Percentiles rank a stretch among this genome's conserved stretches.
These are phyloP conservation scores for Posidonia australis DNA, from an alignment of 106 monocot genomes.

Conservation along the genomic window DNA sequence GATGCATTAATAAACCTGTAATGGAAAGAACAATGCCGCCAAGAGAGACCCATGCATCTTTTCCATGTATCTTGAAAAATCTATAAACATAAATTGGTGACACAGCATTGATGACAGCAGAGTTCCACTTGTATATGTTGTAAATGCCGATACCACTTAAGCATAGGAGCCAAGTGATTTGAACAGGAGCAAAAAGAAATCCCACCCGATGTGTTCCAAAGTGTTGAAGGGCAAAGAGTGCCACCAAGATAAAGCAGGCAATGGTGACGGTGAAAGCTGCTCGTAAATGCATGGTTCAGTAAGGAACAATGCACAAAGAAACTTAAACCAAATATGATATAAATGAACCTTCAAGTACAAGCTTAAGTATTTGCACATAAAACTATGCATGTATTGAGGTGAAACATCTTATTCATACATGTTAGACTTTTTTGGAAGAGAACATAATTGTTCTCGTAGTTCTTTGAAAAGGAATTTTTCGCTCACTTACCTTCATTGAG, in stretches of 20 bases:
- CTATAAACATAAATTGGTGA: constrained; percentile 64
- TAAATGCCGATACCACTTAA: constrained; percentile 51
- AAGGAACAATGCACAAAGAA: neutral
- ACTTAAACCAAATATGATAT: neutral
- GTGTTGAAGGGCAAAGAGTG: constrained; percentile 65
- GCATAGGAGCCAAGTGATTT: constrained; percentile 61
- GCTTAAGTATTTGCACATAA: too few species aligned
- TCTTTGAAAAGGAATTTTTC: neutral
- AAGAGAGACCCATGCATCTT: constrained; percentile 72
- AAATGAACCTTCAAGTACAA: too few species aligned
- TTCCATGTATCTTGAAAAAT: constrained; percentile 46
- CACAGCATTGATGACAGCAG: constrained; percentile 37
- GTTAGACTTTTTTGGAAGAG: too few species aligned
- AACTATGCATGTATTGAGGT: too few species aligned
- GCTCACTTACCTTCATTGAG: constrained; percentile 60
- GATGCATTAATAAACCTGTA: constrained; percentile 40
- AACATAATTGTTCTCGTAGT: too few species aligned
- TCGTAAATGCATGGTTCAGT: neutral
- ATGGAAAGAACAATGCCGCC: constrained; percentile 72
- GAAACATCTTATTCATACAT: too few species aligned
- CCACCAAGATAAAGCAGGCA: constrained; percentile 47
- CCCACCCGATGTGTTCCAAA: constrained; percentile 65
- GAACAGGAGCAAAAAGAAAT: constrained; percentile 64
- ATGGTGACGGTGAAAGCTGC: constrained; percentile 46
- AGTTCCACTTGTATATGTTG: constrained; percentile 72